These are phyloP conservation scores for Vigna mungo DNA, from an alignment of 306 rosid genomes.

Conservation along the genomic window DNA sequence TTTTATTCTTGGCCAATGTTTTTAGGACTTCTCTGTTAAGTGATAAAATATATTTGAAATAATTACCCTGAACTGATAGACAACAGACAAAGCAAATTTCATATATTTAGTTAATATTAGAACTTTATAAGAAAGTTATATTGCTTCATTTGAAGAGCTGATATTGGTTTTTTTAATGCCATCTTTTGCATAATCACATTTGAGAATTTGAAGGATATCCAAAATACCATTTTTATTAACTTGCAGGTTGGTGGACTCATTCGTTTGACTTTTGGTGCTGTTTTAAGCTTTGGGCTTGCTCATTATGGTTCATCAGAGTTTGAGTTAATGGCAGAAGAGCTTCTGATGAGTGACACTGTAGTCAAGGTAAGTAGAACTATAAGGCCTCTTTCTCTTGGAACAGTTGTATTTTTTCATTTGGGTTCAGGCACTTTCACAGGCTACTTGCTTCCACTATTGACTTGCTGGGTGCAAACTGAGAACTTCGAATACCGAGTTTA, in stretches of 20 bases:
- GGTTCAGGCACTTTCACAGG: slow-evolving; percentile 2
- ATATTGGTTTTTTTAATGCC: slow-evolving; percentile 13
- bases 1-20: slow-evolving; percentile 24
- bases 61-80: slow-evolving; percentile 31
- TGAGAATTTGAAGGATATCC: slow-evolving; percentile 28
- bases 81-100: slow-evolving; percentile 31
- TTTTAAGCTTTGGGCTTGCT: slow-evolving; percentile 91
- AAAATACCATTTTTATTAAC: slow-evolving; percentile 33
- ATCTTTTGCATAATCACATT: slow-evolving; percentile 17
- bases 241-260: slow-evolving; percentile 90
- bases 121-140: slow-evolving; percentile 32
- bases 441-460: slow-evolving; percentile 26
- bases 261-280: slow-evolving; percentile 72
- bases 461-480: slow-evolving; percentile 22
- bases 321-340: slow-evolving; percentile 99
- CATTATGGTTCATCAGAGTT: slow-evolving; percentile 90
- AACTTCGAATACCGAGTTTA: not conserved
- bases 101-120: slow-evolving; percentile 33
- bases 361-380: slow-evolving; percentile 72
- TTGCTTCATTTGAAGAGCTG: slow-evolving; percentile 31
- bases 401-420: slow-evolving; percentile 7
- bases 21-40: not conserved
- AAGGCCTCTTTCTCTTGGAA: slow-evolving; percentile 12
- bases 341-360: slow-evolving; percentile 92
- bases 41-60: slow-evolving; percentile 3